Base-by-base conservation (phyloP, 345 rosid genomes). In the Eutrema heterophyllum region DNA sequence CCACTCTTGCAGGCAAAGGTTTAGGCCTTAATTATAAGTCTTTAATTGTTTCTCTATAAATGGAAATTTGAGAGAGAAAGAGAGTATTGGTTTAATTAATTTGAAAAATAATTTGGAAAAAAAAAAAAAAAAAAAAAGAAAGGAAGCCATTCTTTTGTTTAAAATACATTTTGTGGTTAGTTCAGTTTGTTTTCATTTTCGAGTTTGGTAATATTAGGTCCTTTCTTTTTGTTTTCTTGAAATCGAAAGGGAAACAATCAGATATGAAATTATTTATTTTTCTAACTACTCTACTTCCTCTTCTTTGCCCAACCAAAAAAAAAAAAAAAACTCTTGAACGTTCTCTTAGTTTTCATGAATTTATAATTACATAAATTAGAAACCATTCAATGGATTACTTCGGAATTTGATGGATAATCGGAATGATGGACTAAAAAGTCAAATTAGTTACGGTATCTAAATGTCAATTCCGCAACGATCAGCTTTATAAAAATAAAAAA, bases 1-100 rank as follows among this genome's bases (percentile, higher is more conserved):
- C 71, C 99, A 92, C 13, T 92, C 97, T 71, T 95, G 99, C 85
- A 86, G 96, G 76, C 97, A 90, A 78, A 87, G 87, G 81, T 92
- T 95, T 83, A 88, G 91, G 82, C 87, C 89, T 66, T 82, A 21
- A 81, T 46, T 57, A 56, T n/a, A 27, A 36, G n/a, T 29, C 35
- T 38, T 64, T 46, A 18, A n/a, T 41, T 68, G 27, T 56, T 78
- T 69, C 61, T 80, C 55, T 59, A 72, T 67, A 71, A 65, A 40
- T 80, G 62, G 16, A 65, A 73, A 68, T 67, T 57, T 73, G 79
- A 56, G 14, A 73, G 50, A 72, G 44, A 49, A 11, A 2, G 1
- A 29, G n/a, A 61, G 3, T 36, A 35, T 49, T 74, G 35, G 36
- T 50, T 81, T 60, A 70, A 62, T 68, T 80, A 66, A 44, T 81